A percentile compares a stretch with the other conserved stretches of the same genome.
Conservation (phyloP, 2,329 filamentous ascomycete species). For the Mollisiaceae sp. region DNA sequence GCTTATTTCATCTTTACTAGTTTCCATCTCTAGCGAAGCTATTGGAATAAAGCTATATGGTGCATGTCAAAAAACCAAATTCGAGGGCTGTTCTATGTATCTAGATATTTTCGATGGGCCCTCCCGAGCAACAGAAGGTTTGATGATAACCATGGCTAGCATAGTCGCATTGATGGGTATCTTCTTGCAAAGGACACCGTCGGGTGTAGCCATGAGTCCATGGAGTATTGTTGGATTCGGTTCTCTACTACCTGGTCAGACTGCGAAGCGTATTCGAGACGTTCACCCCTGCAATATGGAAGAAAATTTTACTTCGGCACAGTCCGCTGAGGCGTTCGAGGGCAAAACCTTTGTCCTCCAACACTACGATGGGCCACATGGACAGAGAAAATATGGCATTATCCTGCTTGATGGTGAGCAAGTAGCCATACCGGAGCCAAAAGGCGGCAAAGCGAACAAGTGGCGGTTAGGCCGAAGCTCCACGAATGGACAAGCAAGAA, state of each 20-base stretch:
- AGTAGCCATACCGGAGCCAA: no score
- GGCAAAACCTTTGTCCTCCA: neutral
- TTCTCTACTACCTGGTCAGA: conserved; percentile 1
- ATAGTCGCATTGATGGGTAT: neutral
- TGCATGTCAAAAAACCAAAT: neutral
- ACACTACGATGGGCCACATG: neutral
- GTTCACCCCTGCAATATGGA: neutral
- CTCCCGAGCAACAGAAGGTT: neutral
- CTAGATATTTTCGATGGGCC: conserved; percentile 6
- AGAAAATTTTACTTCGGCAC: neutral
- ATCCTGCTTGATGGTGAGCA: neutral
- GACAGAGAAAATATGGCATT: neutral
- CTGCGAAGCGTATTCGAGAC: neutral
- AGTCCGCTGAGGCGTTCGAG: neutral
- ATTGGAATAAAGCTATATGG: conserved; percentile 9
- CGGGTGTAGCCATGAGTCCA: neutral
- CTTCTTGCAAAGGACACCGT: neutral
- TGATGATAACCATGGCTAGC: conserved; percentile 7
- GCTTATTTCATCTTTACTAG: neutral
- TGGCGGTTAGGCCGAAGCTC: no score
- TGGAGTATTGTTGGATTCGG: conserved; percentile 2
- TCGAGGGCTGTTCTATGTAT: conserved; percentile 7
- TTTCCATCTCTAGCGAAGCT: conserved; percentile 13
- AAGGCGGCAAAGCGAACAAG: no score
- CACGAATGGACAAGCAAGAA: neutral